Evolutionary conservation across 306 rosid species (phyloP).

Genomic region (Casuarina glauca): DNA sequence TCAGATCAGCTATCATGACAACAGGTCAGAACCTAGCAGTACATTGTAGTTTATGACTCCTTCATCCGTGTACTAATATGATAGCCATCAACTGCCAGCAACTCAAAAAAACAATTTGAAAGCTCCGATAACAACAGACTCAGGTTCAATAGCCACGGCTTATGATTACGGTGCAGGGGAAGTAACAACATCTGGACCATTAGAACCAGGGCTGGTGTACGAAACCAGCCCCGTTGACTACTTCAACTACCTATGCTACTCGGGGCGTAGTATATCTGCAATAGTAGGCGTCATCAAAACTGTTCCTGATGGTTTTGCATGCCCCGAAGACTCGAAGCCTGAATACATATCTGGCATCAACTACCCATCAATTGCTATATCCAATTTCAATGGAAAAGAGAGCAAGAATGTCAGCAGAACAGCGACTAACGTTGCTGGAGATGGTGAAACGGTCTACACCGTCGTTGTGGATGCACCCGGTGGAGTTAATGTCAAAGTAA

Average conservation of each 20-base stretch:
- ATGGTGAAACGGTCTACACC: slow-evolving; percentile 44
- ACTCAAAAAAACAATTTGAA: slow-evolving; percentile 58
- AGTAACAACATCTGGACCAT: slow-evolving; percentile 45
- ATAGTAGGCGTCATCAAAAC: slow-evolving; percentile 47
- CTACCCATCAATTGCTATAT: slow-evolving; percentile 82
- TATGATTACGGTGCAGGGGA: slow-evolving; percentile 87
- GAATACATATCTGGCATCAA: slow-evolving; percentile 64
- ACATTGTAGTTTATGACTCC: not conserved
- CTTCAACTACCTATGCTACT: slow-evolving; percentile 66
- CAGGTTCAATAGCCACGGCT: slow-evolving; percentile 55
- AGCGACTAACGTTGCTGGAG: slow-evolving; percentile 69
- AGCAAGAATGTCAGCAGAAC: slow-evolving; percentile 53
- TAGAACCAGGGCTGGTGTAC: slow-evolving; percentile 75
- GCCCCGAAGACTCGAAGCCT: slow-evolving; percentile 51
- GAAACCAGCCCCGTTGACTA: slow-evolving; percentile 65
- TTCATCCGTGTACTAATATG: not conserved
- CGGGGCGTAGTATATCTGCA: slow-evolving; percentile 32
- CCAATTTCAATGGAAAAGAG: slow-evolving; percentile 36
- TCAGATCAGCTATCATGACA: slow-evolving; percentile 92
- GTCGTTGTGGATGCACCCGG: slow-evolving; percentile 47
- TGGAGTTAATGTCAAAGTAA: slow-evolving; percentile 46
- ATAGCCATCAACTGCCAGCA: slow-evolving; percentile 44
- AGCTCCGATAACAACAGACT: slow-evolving; percentile 49
- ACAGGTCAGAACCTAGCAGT: slow-evolving; percentile 44
- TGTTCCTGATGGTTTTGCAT: slow-evolving; percentile 45